Evolutionary conservation across 805 yeast genomes (phyloP).

Genomic region (Wickerhamomyces rabaulensis): DNA sequence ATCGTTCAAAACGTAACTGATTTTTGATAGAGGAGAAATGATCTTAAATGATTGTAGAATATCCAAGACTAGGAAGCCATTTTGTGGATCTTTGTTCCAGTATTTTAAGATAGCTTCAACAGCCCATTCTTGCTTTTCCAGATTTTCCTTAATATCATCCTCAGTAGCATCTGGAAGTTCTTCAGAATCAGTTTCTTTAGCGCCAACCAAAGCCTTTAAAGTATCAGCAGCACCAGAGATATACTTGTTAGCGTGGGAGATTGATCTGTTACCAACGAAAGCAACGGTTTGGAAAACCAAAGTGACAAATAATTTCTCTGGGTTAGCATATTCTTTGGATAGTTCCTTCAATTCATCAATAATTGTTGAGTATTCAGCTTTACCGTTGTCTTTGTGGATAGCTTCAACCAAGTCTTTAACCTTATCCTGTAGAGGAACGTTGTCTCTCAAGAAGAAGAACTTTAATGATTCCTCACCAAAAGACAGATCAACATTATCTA

Average conservation of each 20-base stretch:
- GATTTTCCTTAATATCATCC: slow-evolving; percentile 20
- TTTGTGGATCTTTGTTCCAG: slow-evolving; percentile 64
- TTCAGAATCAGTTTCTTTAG: slow-evolving; percentile 2
- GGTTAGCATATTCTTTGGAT: slow-evolving; percentile 27
- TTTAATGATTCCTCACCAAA: slow-evolving; percentile 25
- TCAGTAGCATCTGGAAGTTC: slow-evolving; percentile 2
- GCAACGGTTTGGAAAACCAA: slow-evolving; percentile 68
- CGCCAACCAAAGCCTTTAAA: slow-evolving; percentile 27
- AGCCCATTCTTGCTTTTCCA: slow-evolving; percentile 35
- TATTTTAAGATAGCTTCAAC: slow-evolving; percentile 53
- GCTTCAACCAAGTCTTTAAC: slow-evolving; percentile 34
- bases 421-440: slow-evolving; percentile 30
- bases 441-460: slow-evolving; percentile 33
- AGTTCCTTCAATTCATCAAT: slow-evolving; percentile 26
- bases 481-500: slow-evolving; percentile 14
- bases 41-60: slow-evolving; percentile 43
- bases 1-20: slow-evolving; percentile 38
- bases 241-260: slow-evolving; percentile 66
- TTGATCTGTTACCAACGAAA: slow-evolving; percentile 81
- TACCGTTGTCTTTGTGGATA: slow-evolving; percentile 28
- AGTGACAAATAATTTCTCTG: slow-evolving; percentile 46
- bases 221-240: slow-evolving; percentile 35
- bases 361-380: slow-evolving; percentile 26
- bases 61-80: slow-evolving; percentile 56
- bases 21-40: slow-evolving; percentile 34